Evolutionary conservation across 2,329 filamentous ascomycete genomes (phyloP).

Genomic region (Gyromitra esculenta): DNA sequence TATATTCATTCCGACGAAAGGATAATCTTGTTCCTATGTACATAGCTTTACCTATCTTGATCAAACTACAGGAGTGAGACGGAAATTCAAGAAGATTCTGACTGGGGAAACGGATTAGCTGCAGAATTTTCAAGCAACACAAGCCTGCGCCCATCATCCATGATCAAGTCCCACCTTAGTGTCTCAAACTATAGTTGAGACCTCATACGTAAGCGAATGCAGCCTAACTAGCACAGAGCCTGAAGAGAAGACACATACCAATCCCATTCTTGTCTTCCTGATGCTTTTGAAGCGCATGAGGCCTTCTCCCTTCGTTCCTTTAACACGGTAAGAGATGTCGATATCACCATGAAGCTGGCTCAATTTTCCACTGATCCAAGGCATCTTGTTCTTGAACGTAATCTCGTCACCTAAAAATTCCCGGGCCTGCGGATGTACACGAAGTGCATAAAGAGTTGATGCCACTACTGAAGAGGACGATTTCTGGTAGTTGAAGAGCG

Average conservation of each 20-base stretch:
- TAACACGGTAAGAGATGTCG: slow-evolving; percentile 85
- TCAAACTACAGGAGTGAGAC: background rate
- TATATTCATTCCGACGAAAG: slow-evolving; percentile 13
- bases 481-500: slow-evolving; percentile 99
- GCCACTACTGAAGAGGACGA: slow-evolving; percentile 85
- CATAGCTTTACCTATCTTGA: slow-evolving; percentile 36
- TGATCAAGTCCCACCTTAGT: slow-evolving; percentile 85
- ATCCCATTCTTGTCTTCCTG: slow-evolving; percentile 70
- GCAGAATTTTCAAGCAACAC: slow-evolving; percentile 72
- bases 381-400: slow-evolving; percentile 80
- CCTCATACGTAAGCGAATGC: slow-evolving; percentile 1
- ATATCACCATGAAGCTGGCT: slow-evolving; percentile 93
- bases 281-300: slow-evolving; percentile 83
- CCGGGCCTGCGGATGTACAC: slow-evolving; percentile 79
- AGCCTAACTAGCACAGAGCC: background rate
- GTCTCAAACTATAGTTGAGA: slow-evolving; percentile 77
- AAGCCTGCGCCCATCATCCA: slow-evolving; percentile 69
- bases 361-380: slow-evolving; percentile 86
- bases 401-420: slow-evolving; percentile 85
- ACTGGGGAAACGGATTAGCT: slow-evolving; percentile 45
- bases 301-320: slow-evolving; percentile 75
- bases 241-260: slow-evolving; percentile 30
- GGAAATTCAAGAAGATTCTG: slow-evolving; percentile 21
- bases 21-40: slow-evolving; percentile 18
- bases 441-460: slow-evolving; percentile 88